These are phyloP conservation scores for Saprolegnia parasitica DNA, from an alignment of 352 stramenopile species.

Conservation along the genomic window DNA sequence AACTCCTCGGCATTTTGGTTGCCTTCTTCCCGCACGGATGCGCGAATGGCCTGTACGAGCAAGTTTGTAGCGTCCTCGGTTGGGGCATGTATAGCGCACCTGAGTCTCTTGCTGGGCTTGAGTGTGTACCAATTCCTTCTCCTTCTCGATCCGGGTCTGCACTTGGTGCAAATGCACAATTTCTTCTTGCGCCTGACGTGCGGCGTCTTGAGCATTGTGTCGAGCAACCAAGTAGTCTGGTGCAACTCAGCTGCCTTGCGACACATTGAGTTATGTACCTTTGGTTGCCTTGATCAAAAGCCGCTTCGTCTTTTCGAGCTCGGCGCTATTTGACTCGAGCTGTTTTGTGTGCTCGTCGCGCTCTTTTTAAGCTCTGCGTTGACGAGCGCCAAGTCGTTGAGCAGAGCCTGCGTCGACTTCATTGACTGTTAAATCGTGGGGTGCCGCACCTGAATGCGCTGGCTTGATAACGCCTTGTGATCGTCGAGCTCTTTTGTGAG, in stretches of 20 bases:
- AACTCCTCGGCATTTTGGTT: slow-evolving; percentile 53
- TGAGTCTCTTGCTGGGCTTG: slow-evolving; percentile 44
- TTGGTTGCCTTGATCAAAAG: slow-evolving; percentile 63
- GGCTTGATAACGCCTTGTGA: slow-evolving; percentile 50
- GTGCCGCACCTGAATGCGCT: slow-evolving; percentile 48
- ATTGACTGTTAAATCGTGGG: too few relatives aligned
- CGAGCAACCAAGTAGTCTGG: slow-evolving; percentile 69
- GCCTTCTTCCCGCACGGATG: slow-evolving; percentile 50
- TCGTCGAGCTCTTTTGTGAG: slow-evolving; percentile 57
- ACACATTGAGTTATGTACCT: slow-evolving; percentile 16
- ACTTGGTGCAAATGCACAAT: slow-evolving; percentile 39
- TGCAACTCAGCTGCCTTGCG: neutral
- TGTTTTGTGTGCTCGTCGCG: slow-evolving; percentile 40
- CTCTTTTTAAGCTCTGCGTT: slow-evolving; percentile 48
- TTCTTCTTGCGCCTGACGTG: slow-evolving; percentile 59
- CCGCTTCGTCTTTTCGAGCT: slow-evolving; percentile 52
- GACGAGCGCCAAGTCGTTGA: slow-evolving; percentile 52
- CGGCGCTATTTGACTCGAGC: slow-evolving; percentile 38
- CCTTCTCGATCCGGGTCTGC: slow-evolving; percentile 37
- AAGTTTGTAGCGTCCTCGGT: neutral
- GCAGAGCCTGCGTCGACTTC: slow-evolving; percentile 29
- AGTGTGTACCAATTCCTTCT: slow-evolving; percentile 41
- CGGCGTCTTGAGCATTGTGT: slow-evolving; percentile 56
- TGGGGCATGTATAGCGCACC: too few relatives aligned
- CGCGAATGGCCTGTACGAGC: slow-evolving; percentile 34